Base-by-base conservation (phyloP, 176 grass and related monocot species). In the Themeda triandra region DNA sequence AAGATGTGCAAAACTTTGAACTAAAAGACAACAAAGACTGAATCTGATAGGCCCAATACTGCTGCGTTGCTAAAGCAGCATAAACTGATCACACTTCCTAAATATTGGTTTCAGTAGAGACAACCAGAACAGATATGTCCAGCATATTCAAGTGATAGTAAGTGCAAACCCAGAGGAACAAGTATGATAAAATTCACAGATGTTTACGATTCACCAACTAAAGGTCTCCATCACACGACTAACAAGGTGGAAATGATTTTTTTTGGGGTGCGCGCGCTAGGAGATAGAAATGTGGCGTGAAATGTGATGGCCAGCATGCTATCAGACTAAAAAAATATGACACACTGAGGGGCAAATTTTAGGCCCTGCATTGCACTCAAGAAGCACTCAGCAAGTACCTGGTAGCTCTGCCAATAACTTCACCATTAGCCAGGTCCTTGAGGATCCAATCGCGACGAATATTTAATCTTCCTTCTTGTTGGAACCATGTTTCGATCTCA, bases 401-500 rank as follows among this genome's bases (percentile, higher is more conserved):
- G 15, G 96, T 99, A 90, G 96, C 96, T 94, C 96, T 91, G 62
- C 96, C 96, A 76, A 96, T 96, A 85, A 99, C 93, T 91, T 96
- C 93, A 81, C 88, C 91, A 77, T 91, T 99, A 79, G 96, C 78
- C 66, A 99, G 76, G 85, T 99, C 96, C 84, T 95, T 94, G 68
- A 99, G 82, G 49, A 99, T 90, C 93, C 93, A 99, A 92, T 99
- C 96, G 76, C 96, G 96, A 35, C 96, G 86, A 31, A 93, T 96
- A 69, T 91, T 93, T 1, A 95, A 94, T 80, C 66, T 96, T 82
- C 96, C 96, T 67, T 99, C 93, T 42, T 85, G 87, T 92, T 99
- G 96, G 86, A 89, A 99, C 96, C 96, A 99, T 5, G 96, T 99
- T 89, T 99, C 96, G 14, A 99, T 96, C 85, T 99, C 93, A 54